A percentile compares a stretch with the other conserved stretches of the same genome.
phyloP scores from a whole-genome alignment of 352 stramenopile genomes.

The Blastocystis sp. region DNA sequence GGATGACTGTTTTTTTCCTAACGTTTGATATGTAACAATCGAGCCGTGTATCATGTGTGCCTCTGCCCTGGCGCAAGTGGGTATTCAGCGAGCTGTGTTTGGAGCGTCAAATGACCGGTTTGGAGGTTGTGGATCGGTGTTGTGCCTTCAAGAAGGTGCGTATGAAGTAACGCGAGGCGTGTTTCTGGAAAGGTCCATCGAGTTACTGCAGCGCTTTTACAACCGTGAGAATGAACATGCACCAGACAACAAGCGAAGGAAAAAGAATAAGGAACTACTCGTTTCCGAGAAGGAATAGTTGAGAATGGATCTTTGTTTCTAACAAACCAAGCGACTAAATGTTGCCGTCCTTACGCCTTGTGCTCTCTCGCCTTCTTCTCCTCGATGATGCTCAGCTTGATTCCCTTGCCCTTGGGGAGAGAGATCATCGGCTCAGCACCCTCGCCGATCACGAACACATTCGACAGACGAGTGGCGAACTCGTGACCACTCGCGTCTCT shows the following conservation, averaged over 20 bases:
- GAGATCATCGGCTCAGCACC: too few species aligned
- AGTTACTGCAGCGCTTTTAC: slow-evolving; percentile 76
- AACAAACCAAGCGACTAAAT: too few species aligned
- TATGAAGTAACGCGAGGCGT: slow-evolving; percentile 68
- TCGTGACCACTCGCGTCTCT: too few species aligned
- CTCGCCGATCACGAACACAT: too few species aligned
- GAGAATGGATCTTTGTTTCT: too few species aligned
- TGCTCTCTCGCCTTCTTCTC: too few species aligned
- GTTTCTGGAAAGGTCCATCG: slow-evolving; percentile 72
- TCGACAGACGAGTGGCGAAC: too few species aligned
- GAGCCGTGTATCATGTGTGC: slow-evolving; percentile 87
- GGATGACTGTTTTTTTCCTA: not conserved
- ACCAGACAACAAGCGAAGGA: slow-evolving; percentile 19
- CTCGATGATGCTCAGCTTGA: too few species aligned
- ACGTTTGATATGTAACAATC: slow-evolving; percentile 69
- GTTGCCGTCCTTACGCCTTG: too few species aligned
- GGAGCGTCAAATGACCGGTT: slow-evolving; percentile 81
- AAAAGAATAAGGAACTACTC: not conserved
- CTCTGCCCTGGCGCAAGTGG: slow-evolving; percentile 70
- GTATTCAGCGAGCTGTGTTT: slow-evolving; percentile 72
- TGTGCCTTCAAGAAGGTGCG: slow-evolving; percentile 70
- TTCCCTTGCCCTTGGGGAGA: too few species aligned
- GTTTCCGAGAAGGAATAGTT: not conserved
- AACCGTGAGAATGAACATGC: slow-evolving; percentile 73
- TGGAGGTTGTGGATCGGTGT: slow-evolving; percentile 77